Percentiles rank a stretch among this genome's conserved stretches.
Evolutionary conservation across 345 rosid genomes (phyloP).

Genomic region (Pistacia vera): DNA sequence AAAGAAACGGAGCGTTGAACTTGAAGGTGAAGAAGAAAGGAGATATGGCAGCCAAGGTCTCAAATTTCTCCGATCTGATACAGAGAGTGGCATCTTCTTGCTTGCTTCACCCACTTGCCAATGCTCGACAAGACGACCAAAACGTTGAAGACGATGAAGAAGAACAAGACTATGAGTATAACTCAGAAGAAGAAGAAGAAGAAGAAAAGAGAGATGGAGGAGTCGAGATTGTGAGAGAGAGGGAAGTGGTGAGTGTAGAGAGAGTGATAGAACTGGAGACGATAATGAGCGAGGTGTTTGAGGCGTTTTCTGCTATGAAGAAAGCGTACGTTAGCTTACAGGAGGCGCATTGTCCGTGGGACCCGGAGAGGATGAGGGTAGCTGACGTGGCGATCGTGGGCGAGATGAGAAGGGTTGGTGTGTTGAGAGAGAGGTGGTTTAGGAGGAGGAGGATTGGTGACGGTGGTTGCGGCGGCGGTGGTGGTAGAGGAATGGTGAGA

Average conservation of each 20-base stretch:
- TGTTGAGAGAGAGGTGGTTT: constrained; percentile 73
- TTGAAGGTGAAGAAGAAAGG: constrained; percentile 49
- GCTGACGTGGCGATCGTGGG: constrained; percentile 85
- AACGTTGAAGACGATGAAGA: constrained; percentile 30
- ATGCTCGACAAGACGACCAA: constrained; percentile 50
- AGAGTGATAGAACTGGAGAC: constrained; percentile 56
- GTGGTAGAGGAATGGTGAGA: constrained; percentile 55
- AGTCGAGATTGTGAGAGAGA: not conserved
- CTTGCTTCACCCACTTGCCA: constrained; percentile 81
- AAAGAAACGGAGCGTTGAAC: constrained; percentile 27
- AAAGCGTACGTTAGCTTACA: constrained; percentile 72
- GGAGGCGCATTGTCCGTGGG: constrained; percentile 98
- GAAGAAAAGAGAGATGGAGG: constrained; percentile 26
- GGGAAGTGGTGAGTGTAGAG: constrained; percentile 31
- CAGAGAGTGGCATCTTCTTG: constrained; percentile 90
- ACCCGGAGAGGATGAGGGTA: constrained; percentile 81
- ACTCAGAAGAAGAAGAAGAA: constrained; percentile 36
- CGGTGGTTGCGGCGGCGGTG: constrained; percentile 31
- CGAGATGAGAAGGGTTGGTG: constrained; percentile 72
- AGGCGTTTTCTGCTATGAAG: constrained; percentile 68
- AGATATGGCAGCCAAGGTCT: constrained; percentile 68
- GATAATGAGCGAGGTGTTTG: constrained; percentile 74
- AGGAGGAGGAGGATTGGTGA: constrained; percentile 47
- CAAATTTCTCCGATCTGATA: constrained; percentile 81
- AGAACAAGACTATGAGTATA: constrained; percentile 29